Evolutionary conservation across 129 eudicot species (phyloP).

Genomic region (Sambucus nigra): DNA sequence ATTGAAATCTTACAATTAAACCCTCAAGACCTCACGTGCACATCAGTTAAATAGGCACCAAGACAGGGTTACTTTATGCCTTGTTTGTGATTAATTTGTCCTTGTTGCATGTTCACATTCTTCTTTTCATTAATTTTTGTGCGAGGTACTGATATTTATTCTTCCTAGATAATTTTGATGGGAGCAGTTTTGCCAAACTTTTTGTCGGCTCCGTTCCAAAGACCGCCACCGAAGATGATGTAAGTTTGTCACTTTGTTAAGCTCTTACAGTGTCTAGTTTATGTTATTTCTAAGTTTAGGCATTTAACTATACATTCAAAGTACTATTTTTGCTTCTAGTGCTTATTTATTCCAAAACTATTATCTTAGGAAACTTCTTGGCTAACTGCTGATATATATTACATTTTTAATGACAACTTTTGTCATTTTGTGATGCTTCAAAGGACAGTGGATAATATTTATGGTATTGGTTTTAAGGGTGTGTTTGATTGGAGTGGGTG

Average conservation of each 20-base stretch:
- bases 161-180: constrained; percentile 29
- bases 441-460: no score
- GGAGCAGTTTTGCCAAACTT: constrained; percentile 44
- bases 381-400: not conserved
- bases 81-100: no score
- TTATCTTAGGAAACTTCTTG: not conserved
- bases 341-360: not conserved
- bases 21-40: no score
- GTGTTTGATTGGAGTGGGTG: no score
- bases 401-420: not conserved
- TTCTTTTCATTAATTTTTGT: not conserved
- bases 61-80: no score
- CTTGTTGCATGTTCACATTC: no score
- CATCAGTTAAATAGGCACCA: no score
- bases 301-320: not conserved
- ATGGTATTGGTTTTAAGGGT: no score
- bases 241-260: constrained; percentile 19
- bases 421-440: constrained; percentile 1
- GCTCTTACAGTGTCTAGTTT: not conserved
- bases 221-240: constrained; percentile 58
- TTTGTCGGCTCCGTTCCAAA: constrained; percentile 76
- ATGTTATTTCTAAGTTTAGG: not conserved
- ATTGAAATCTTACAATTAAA: no score
- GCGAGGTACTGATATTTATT: not conserved
- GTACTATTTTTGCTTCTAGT: not conserved